Evolutionary conservation across 1,139 yeast species (phyloP).

Genomic region (Saccharomycopsis phalli): DNA sequence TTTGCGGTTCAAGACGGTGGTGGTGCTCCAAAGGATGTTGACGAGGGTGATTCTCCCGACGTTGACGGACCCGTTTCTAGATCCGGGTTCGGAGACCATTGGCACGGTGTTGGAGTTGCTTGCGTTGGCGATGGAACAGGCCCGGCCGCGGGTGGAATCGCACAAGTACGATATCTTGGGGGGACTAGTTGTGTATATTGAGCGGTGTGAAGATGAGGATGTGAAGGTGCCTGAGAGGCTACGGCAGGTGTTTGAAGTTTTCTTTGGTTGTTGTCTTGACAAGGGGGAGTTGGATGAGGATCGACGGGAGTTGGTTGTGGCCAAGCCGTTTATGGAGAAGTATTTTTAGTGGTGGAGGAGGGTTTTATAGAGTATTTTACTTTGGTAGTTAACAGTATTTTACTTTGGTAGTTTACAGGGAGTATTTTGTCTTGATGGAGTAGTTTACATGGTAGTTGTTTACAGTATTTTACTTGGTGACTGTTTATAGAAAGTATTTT

Average conservation of each 20-base stretch:
- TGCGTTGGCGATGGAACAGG: background rate
- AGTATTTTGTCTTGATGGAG: no score
- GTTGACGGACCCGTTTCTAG: conserved; percentile 10
- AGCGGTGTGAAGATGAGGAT: conserved; percentile 8
- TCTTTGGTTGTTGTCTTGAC: background rate
- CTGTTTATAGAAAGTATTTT: no score
- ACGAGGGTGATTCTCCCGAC: conserved; percentile 5
- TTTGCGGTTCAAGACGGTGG: background rate
- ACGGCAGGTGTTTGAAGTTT: no score
- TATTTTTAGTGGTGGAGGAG: background rate
- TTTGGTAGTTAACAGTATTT: no score
- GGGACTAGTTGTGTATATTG: conserved; percentile 6
- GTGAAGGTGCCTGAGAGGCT: no score
- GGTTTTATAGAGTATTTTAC: no score
- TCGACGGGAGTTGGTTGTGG: background rate
- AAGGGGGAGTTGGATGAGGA: background rate
- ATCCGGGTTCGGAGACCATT: no score
- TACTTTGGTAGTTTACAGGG: no score
- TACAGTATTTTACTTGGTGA: no score
- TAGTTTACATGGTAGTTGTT: no score
- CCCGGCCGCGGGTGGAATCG: background rate
- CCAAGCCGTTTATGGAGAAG: conserved; percentile 6
- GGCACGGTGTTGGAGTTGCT: background rate
- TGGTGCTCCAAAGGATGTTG: conserved; percentile 5
- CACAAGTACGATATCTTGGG: conserved; percentile 14